Percentiles rank a stretch among this genome's conserved stretches.
Evolutionary conservation across 495 filamentous ascomycete species (phyloP).

Genomic region (Cercophora sp.): DNA sequence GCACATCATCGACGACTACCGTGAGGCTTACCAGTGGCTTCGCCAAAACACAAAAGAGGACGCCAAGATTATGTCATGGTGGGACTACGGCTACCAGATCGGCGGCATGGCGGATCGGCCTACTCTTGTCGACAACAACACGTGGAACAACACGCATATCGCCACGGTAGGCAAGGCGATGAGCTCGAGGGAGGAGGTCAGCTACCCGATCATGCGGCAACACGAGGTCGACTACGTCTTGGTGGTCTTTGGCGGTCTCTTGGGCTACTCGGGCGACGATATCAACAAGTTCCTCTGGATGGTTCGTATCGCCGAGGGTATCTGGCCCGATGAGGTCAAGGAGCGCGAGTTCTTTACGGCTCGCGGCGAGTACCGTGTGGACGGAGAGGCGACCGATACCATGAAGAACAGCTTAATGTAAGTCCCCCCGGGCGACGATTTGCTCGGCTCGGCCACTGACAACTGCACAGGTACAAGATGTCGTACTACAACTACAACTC

Average conservation of each 20-base stretch:
- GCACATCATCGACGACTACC: conserved; percentile 98
- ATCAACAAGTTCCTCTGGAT: conserved; percentile 99
- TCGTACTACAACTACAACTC: conserved; percentile 96
- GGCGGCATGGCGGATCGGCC: conserved; percentile 99
- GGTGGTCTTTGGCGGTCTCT: conserved; percentile 91
- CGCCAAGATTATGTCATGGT: conserved; percentile 99
- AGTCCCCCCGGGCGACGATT: conserved; percentile 35
- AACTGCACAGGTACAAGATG: conserved; percentile 89
- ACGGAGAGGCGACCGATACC: conserved; percentile 87
- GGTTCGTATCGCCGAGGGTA: conserved; percentile 98
- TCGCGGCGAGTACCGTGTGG: conserved; percentile 92
- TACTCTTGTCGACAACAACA: conserved; percentile 98
- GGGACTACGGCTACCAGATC: conserved; percentile 99
- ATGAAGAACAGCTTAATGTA: conserved; percentile 99
- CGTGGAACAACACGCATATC: conserved; percentile 99
- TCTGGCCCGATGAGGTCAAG: conserved; percentile 98
- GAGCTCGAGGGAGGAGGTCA: conserved; percentile 95
- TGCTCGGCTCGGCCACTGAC: conserved; percentile 31
- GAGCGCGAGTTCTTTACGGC: conserved; percentile 96
- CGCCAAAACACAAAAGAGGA: conserved; percentile 92
- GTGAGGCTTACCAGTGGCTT: conserved; percentile 99
- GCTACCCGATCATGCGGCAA: conserved; percentile 95
- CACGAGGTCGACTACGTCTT: conserved; percentile 99
- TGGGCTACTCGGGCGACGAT: conserved; percentile 99
- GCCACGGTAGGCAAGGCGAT: conserved; percentile 99